A percentile compares a stretch with the other conserved stretches of the same genome.
Evolutionary conservation across 768 basidiomycete species (phyloP).

Genomic region (Royoungia palumana): DNA sequence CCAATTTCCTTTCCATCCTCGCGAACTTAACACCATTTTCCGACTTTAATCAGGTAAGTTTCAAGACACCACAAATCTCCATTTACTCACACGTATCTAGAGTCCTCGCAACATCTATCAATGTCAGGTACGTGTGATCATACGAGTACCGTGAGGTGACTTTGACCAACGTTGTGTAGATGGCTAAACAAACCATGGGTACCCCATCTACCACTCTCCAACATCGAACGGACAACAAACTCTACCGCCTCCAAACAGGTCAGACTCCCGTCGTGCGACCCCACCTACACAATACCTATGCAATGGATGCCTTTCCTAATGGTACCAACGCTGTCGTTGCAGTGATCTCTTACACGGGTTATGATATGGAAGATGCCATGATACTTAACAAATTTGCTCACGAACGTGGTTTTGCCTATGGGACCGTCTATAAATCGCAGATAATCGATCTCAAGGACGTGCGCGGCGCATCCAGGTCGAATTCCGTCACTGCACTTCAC

Average conservation of each 20-base stretch:
- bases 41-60: constrained; percentile 92
- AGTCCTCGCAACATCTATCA: constrained; percentile 91
- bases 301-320: constrained; percentile 98
- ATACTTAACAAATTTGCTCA: constrained; percentile 98
- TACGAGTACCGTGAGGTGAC: not conserved
- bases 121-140: constrained; percentile 62
- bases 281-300: constrained; percentile 86
- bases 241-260: constrained; percentile 92
- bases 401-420: constrained; percentile 96
- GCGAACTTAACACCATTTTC: constrained; percentile 99
- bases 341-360: constrained; percentile 99
- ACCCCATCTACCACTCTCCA: constrained; percentile 90
- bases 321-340: constrained; percentile 98
- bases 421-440: constrained; percentile 93
- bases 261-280: constrained; percentile 96
- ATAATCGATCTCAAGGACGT: constrained; percentile 86
- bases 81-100: constrained; percentile 33
- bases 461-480: constrained; percentile 58
- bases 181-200: constrained; percentile 99
- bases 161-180: constrained; percentile 50
- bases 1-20: constrained; percentile 93
- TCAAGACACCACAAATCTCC: not conserved
- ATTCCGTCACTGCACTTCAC: constrained; percentile 67
- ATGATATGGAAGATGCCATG: constrained; percentile 99
- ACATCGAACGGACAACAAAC: constrained; percentile 96